A percentile compares a stretch with the other conserved stretches of the same genome.
Evolutionary conservation across 2,329 filamentous ascomycete species (phyloP).

Genomic region (Xylariaceae sp.): DNA sequence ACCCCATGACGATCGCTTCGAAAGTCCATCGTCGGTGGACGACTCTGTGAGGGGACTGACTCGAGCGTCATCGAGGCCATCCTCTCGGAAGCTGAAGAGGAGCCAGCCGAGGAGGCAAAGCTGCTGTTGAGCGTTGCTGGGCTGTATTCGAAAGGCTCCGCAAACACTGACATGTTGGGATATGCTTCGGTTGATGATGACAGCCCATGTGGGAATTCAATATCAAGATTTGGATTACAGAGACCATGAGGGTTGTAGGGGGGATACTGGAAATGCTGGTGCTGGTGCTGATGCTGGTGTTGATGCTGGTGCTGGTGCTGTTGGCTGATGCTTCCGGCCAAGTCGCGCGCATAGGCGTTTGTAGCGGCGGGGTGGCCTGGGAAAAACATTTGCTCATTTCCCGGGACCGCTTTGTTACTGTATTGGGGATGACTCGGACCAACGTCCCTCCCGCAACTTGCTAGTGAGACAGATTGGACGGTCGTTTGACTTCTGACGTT

Average conservation of each 20-base stretch:
- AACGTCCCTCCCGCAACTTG: constrained; percentile 25
- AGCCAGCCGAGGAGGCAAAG: constrained; percentile 26
- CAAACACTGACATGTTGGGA: constrained; percentile 20
- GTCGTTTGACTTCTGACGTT: constrained; percentile 26
- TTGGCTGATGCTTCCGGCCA: constrained; percentile 18
- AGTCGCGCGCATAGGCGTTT: constrained; percentile 24
- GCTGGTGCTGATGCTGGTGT: too few species aligned
- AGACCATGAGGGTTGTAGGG: constrained; percentile 15
- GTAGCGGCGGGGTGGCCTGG: constrained; percentile 19
- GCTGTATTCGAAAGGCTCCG: constrained; percentile 23
- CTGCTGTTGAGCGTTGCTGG: constrained; percentile 18
- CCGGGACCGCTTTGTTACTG: constrained; percentile 27
- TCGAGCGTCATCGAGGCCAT: constrained; percentile 27
- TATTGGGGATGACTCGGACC: constrained; percentile 28
- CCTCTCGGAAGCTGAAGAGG: constrained; percentile 25
- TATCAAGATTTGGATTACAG: constrained; percentile 13
- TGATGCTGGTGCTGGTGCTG: constrained; percentile 5
- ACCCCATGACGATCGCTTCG: constrained; percentile 8
- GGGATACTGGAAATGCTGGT: constrained; percentile 15
- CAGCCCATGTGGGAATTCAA: constrained; percentile 20
- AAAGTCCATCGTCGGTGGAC: constrained; percentile 7
- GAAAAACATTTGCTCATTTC: constrained; percentile 27
- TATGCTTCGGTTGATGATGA: constrained; percentile 9
- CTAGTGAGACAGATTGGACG: constrained; percentile 28
- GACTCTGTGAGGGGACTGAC: constrained; percentile 10